A percentile compares a stretch with the other conserved stretches of the same genome.
Evolutionary conservation across 352 stramenopile species (phyloP).

Genomic region (Phytophthora pluvialis): DNA sequence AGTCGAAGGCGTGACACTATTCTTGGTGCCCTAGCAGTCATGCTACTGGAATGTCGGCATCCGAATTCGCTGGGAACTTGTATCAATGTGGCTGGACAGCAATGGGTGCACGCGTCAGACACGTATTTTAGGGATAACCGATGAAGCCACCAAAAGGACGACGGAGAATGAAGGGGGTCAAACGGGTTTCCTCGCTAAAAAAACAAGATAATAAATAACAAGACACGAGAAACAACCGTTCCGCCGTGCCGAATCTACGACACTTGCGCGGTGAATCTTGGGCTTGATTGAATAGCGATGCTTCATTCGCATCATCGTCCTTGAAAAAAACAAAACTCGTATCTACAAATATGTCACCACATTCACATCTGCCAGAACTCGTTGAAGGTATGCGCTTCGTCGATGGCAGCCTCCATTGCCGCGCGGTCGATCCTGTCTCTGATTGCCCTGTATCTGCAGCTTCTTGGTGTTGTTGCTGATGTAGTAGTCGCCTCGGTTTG

Average conservation of each 20-base stretch:
- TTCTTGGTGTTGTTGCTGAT: conserved; percentile 2
- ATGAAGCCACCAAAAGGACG: background rate
- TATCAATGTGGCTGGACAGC: background rate
- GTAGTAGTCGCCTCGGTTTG: conserved; percentile 6
- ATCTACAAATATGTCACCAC: conserved; percentile 20
- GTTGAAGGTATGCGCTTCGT: conserved; percentile 39
- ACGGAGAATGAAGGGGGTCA: background rate
- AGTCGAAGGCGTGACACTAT: conserved; percentile 11
- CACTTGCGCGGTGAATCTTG: conserved; percentile 11
- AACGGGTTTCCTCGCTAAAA: conserved; percentile 4
- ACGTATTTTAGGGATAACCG: conserved; percentile 4
- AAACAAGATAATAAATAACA: conserved; percentile 2
- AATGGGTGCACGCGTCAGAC: conserved; percentile 1
- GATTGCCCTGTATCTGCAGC: conserved; percentile 28
- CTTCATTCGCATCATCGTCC: conserved; percentile 24
- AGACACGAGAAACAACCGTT: background rate
- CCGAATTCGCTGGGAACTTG: background rate
- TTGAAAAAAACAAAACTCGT: conserved; percentile 3
- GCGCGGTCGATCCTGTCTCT: conserved; percentile 36
- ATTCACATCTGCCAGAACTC: conserved; percentile 49
- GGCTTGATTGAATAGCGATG: conserved; percentile 23
- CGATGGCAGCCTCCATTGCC: conserved; percentile 38
- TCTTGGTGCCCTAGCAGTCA: background rate
- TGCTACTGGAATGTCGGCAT: background rate
- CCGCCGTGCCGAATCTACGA: background rate